Evolutionary conservation across 345 rosid species (phyloP).

Genomic region (Bretschneidera sinensis): DNA sequence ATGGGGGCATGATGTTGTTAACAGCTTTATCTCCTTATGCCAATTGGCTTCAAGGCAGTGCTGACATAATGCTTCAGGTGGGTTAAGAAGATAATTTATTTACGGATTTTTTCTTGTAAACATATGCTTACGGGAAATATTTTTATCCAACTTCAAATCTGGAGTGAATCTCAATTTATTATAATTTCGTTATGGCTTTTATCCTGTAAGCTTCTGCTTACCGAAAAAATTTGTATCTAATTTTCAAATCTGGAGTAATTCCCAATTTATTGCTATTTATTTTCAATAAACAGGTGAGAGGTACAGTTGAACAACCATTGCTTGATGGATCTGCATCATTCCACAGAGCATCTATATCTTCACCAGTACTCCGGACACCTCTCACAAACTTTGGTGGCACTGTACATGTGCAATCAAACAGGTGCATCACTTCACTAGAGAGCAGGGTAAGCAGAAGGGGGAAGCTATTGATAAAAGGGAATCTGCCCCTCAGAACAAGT

Average conservation of each 20-base stretch:
- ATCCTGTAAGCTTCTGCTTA: not conserved
- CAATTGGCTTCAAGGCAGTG: constrained; percentile 90
- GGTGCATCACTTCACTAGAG: constrained; percentile 74
- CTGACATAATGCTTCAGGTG: constrained; percentile 92
- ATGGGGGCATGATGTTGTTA: constrained; percentile 96
- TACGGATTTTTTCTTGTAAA: not conserved
- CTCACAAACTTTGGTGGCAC: constrained; percentile 92
- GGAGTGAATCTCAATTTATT: not conserved
- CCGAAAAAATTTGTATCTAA: not conserved
- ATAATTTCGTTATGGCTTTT: not conserved
- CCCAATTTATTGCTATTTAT: constrained; percentile 1
- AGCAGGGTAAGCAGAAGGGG: constrained; percentile 92
- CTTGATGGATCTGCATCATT: constrained; percentile 90
- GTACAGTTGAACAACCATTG: constrained; percentile 92
- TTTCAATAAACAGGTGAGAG: constrained; percentile 63
- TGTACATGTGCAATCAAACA: constrained; percentile 79
- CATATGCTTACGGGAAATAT: not conserved
- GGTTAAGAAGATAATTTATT: constrained; percentile 1
- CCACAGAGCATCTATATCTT: constrained; percentile 82
- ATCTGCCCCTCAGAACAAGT: constrained; percentile 76
- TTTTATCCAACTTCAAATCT: not conserved
- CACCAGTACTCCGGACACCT: constrained; percentile 82
- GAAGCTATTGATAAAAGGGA: constrained; percentile 79
- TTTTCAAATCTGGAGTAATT: not conserved
- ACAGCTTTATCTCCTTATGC: constrained; percentile 91